A percentile compares a stretch with the other conserved stretches of the same genome.
phyloP scores from a whole-genome alignment of 1,139 yeast genomes.

The Yamadazyma dushanensis region DNA sequence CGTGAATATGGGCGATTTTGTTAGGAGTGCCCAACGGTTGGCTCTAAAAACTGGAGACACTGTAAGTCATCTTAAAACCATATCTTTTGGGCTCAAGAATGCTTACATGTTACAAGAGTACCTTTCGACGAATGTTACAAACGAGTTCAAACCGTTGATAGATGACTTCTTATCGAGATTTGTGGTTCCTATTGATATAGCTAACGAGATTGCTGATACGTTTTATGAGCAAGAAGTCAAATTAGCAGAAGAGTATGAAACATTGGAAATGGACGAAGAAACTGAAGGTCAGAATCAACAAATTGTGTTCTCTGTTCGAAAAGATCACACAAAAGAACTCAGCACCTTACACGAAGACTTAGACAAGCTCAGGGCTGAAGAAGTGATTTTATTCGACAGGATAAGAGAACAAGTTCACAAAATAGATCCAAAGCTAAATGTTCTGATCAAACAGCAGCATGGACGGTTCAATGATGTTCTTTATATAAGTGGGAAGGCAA shows the following conservation, averaged over 20 bases:
- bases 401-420: slow-evolving; percentile 22
- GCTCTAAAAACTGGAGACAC: slow-evolving; percentile 38
- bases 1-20: slow-evolving; percentile 36
- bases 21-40: slow-evolving; percentile 38
- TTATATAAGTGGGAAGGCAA: slow-evolving; percentile 33
- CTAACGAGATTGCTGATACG: slow-evolving; percentile 27
- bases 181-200: slow-evolving; percentile 29
- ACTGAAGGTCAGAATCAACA: slow-evolving; percentile 5
- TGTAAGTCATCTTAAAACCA: slow-evolving; percentile 28
- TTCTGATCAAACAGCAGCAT: slow-evolving; percentile 29
- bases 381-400: slow-evolving; percentile 19
- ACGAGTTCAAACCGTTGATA: slow-evolving; percentile 12
- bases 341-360: slow-evolving; percentile 33
- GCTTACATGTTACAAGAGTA: slow-evolving; percentile 24
- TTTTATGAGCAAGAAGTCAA: slow-evolving; percentile 14
- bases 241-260: slow-evolving; percentile 8
- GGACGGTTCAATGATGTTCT: slow-evolving; percentile 36
- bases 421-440: slow-evolving; percentile 30
- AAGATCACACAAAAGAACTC: slow-evolving; percentile 29
- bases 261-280: slow-evolving; percentile 7
- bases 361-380: slow-evolving; percentile 25
- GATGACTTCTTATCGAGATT: slow-evolving; percentile 24
- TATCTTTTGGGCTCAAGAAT: slow-evolving; percentile 34
- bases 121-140: slow-evolving; percentile 16
- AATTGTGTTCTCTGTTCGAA: slow-evolving; percentile 25